Percentiles rank a stretch among this genome's conserved stretches.
Evolutionary conservation across 495 filamentous ascomycete species (phyloP).

Genomic region (Aspergillus sclerotiicarbonarius): DNA sequence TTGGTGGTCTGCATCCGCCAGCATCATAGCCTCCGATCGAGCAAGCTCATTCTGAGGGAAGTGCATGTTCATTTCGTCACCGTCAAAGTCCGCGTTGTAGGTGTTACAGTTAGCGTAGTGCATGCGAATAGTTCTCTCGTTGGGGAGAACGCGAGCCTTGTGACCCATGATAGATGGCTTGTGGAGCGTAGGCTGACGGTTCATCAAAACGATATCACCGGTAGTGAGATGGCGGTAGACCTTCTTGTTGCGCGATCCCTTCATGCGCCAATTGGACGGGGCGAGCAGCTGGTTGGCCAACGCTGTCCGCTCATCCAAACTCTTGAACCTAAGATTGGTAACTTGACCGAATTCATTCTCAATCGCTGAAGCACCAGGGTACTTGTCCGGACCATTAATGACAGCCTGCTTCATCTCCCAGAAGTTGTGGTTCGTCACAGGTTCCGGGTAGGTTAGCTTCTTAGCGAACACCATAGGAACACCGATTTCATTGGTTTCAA

Average conservation of each 20-base stretch:
- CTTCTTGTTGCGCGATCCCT: conserved; percentile 86
- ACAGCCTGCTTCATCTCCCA: conserved; percentile 94
- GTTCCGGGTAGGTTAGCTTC: conserved; percentile 95
- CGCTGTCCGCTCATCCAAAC: conserved; percentile 75
- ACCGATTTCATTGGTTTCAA: conserved; percentile 98
- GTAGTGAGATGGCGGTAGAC: conserved; percentile 94
- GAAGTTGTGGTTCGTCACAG: conserved; percentile 95
- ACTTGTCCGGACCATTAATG: conserved; percentile 88
- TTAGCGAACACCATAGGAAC: conserved; percentile 95
- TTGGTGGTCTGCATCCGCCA: conserved; percentile 96
- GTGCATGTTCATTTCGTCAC: conserved; percentile 99
- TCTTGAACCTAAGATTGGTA: conserved; percentile 82
- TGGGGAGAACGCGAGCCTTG: conserved; percentile 84
- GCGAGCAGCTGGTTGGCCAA: conserved; percentile 90
- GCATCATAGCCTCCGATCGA: conserved; percentile 81
- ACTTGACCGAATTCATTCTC: conserved; percentile 95
- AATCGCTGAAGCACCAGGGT: conserved; percentile 90
- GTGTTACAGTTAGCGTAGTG: conserved; percentile 99
- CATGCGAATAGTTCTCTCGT: conserved; percentile 97
- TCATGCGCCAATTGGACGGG: conserved; percentile 72
- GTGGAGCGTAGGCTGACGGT: conserved; percentile 98
- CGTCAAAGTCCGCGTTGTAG: conserved; percentile 99
- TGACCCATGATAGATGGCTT: conserved; percentile 99
- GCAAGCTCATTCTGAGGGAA: conserved; percentile 97
- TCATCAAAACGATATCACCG: conserved; percentile 97